phyloP scores from a whole-genome alignment of 176 grass and related monocot species.

The Saccharum spontaneum region DNA sequence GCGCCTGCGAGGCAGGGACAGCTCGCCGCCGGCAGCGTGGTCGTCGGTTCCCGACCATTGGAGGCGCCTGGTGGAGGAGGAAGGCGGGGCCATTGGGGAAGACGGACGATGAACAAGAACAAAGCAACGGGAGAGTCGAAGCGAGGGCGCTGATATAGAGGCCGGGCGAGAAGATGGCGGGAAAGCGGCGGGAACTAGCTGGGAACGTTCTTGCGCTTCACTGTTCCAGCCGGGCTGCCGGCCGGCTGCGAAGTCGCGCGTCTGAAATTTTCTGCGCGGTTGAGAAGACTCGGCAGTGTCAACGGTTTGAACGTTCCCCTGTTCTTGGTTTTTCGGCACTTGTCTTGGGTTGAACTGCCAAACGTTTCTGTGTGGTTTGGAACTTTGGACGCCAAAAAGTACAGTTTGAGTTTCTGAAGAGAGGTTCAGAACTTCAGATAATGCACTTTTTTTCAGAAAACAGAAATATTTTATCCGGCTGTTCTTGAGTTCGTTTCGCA shows the following conservation, averaged over 20 bases:
- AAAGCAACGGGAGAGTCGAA: slow-evolving; percentile 4
- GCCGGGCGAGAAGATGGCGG: slow-evolving; percentile 23
- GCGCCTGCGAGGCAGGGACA: slow-evolving; percentile 39
- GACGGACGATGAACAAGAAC: not conserved
- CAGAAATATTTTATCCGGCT: too few species aligned
- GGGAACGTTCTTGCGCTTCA: slow-evolving; percentile 12
- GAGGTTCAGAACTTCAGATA: too few species aligned
- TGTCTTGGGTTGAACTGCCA: not conserved
- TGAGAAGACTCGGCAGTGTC: slow-evolving; percentile 6
- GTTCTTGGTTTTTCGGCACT: not conserved
- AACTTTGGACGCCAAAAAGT: not conserved
- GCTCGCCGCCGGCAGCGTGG: not conserved
- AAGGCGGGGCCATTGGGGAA: slow-evolving; percentile 41
- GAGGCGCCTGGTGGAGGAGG: slow-evolving; percentile 24
- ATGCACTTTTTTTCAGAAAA: too few species aligned
- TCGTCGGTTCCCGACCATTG: not conserved
- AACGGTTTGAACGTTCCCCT: not conserved
- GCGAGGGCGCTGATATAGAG: slow-evolving; percentile 13
- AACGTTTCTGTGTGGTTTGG: not conserved
- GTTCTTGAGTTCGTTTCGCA: too few species aligned
- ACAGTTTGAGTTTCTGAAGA: not conserved
- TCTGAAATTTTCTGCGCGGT: not conserved
- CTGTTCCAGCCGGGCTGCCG: not conserved
- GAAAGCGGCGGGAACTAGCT: slow-evolving; percentile 41
- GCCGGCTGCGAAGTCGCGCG: not conserved